phyloP scores from a whole-genome alignment of 164 flowering plant genomes.

The Umbilicus rupestris region DNA sequence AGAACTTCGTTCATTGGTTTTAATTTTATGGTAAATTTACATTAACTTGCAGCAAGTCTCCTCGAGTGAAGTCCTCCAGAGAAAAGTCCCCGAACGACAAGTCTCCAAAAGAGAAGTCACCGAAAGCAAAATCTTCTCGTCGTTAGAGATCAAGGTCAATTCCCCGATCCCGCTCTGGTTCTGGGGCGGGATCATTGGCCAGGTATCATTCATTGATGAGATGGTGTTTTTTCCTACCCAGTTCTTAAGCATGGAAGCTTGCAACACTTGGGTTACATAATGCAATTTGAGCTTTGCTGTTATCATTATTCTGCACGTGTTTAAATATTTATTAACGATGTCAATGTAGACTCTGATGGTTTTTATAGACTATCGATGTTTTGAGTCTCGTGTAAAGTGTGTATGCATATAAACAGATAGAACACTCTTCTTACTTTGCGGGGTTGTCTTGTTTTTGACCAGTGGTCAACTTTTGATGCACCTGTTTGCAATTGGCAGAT shows the following conservation, averaged over 20 bases:
- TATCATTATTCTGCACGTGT: not conserved
- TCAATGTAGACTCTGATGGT: not conserved
- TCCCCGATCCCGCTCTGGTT: constrained; percentile 40
- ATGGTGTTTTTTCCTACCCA: too few species aligned
- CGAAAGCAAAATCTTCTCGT: constrained; percentile 51
- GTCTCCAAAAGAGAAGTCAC: too few species aligned
- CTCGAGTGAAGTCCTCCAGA: constrained; percentile 50
- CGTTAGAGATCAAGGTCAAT: constrained; percentile 49
- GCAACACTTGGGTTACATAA: not conserved
- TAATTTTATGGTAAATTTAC: not conserved
- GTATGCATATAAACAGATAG: too few species aligned
- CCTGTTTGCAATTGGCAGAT: not conserved
- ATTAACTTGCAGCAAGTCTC: constrained; percentile 55
- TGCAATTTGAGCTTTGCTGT: not conserved
- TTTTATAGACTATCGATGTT: not conserved
- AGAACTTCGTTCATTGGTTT: too few species aligned
- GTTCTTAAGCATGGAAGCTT: not conserved
- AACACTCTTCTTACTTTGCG: too few species aligned
- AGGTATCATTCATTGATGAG: constrained; percentile 30
- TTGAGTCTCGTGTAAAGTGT: not conserved
- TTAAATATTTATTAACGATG: not conserved
- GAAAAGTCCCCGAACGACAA: not conserved
- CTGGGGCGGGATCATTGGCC: constrained; percentile 43
- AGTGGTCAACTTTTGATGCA: not conserved
- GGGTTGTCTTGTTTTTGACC: not conserved